phyloP scores from a whole-genome alignment of 495 filamentous ascomycete genomes.

The Podospora fimiseda region DNA sequence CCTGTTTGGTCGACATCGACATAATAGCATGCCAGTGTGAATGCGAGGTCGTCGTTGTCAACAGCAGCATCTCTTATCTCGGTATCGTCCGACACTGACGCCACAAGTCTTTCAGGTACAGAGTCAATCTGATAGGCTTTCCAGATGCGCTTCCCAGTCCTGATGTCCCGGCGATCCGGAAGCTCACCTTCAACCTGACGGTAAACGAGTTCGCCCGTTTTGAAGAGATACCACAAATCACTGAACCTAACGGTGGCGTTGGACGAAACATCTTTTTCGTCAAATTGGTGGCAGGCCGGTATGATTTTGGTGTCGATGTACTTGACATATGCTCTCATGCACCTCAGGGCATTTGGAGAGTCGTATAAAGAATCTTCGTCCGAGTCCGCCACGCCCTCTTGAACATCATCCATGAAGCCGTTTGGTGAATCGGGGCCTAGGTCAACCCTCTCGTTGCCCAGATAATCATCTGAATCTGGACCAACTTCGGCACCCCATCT shows the following conservation, averaged over 20 bases:
- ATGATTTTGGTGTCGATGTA: conserved; percentile 31
- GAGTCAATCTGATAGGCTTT: conserved; percentile 4
- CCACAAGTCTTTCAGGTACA: background rate
- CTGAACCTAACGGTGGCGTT: conserved; percentile 25
- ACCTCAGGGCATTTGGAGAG: conserved; percentile 21
- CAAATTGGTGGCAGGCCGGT: conserved; percentile 23
- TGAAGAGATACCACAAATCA: conserved; percentile 35
- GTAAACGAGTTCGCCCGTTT: conserved; percentile 30
- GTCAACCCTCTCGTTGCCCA: background rate
- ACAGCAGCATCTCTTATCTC: conserved; percentile 4
- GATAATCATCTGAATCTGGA: background rate
- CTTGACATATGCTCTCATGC: conserved; percentile 9
- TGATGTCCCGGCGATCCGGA: conserved; percentile 2
- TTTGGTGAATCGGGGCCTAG: background rate
- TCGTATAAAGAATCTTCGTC: conserved; percentile 13
- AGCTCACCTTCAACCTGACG: conserved; percentile 9
- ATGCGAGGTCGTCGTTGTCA: conserved; percentile 3
- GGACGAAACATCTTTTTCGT: conserved; percentile 8
- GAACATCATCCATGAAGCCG: background rate
- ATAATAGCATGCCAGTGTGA: conserved; percentile 14
- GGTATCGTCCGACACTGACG: conserved; percentile 1
- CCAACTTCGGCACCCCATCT: background rate
- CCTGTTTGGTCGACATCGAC: conserved; percentile 51
- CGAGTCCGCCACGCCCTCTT: conserved; percentile 14
- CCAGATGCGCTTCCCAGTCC: conserved; percentile 10